Evolutionary conservation across 163 green algal genomes (phyloP).

Genomic region (Scenedesmus sp.): DNA sequence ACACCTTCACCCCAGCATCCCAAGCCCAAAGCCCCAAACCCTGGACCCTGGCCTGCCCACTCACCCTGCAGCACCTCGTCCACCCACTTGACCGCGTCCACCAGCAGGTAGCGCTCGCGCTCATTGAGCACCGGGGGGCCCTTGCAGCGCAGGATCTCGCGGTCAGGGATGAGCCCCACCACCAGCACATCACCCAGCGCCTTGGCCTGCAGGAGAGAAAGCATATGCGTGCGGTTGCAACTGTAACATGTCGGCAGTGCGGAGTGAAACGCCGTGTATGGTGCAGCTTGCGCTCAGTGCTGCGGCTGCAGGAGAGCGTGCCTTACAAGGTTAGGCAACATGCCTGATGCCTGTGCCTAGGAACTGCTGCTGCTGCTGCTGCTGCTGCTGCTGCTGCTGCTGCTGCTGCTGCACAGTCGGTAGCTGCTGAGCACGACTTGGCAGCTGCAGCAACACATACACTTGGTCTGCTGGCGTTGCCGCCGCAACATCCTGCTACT

Average conservation of each 20-base stretch:
- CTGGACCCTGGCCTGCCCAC: neutral
- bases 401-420: neutral
- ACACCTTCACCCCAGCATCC: neutral
- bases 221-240: neutral
- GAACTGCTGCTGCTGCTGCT: neutral
- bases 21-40: neutral
- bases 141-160: conserved; percentile 89
- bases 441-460: no score
- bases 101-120: conserved; percentile 88
- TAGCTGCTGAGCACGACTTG: neutral
- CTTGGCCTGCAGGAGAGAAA: conserved; percentile 72
- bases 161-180: conserved; percentile 95
- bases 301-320: neutral
- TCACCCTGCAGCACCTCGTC: conserved; percentile 93
- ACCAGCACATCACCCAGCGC: conserved; percentile 94
- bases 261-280: neutral
- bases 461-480: neutral
- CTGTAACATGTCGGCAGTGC: neutral
- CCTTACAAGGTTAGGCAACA: no score
- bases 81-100: conserved; percentile 97
- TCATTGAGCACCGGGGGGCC: conserved; percentile 95
- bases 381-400: neutral
- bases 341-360: neutral
- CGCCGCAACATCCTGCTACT: neutral
- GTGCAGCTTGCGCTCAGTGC: neutral